Conservation (phyloP, 2,329 filamentous ascomycete genomes). For the Nothophoma quercina region DNA sequence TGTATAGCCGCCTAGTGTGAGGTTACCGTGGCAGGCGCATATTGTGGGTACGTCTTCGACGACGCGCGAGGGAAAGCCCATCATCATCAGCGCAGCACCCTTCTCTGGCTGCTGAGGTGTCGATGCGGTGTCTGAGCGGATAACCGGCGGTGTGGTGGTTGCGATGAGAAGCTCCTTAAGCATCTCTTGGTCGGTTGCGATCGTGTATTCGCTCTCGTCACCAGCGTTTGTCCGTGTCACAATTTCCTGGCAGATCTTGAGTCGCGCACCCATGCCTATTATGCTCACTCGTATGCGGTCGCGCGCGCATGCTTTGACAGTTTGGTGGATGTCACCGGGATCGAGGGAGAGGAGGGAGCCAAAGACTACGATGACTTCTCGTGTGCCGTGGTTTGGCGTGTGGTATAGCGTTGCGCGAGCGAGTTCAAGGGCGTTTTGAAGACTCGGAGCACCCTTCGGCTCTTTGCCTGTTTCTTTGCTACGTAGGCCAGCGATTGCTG, state of each 20-base stretch:
- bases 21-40: conserved; percentile 89
- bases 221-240: conserved; percentile 87
- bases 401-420: conserved; percentile 90
- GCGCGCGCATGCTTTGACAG: conserved; percentile 76
- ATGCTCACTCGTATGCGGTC: conserved; percentile 89
- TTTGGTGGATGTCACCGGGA: conserved; percentile 93
- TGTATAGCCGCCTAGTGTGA: conserved; percentile 83
- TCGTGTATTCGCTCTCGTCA: conserved; percentile 76
- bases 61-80: conserved; percentile 93
- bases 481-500: conserved; percentile 72
- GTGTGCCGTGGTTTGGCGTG: conserved; percentile 89
- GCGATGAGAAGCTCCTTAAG: conserved; percentile 89
- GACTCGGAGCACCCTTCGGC: conserved; percentile 59
- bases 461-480: conserved; percentile 68
- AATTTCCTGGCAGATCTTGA: conserved; percentile 90
- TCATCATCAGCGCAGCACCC: conserved; percentile 77
- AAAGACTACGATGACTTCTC: conserved; percentile 91
- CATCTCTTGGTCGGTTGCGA: conserved; percentile 86
- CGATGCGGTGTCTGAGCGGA: conserved; percentile 63
- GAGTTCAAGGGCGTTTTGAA: conserved; percentile 98
- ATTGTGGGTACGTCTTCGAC: conserved; percentile 76
- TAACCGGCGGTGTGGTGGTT: conserved; percentile 87
- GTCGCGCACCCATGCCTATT: conserved; percentile 88
- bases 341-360: conserved; percentile 90
- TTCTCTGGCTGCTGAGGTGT: conserved; percentile 47